These are phyloP conservation scores for Cutaneotrichosporon mucoides DNA, from an alignment of 1,284 basidiomycete species.

Conservation along the genomic window DNA sequence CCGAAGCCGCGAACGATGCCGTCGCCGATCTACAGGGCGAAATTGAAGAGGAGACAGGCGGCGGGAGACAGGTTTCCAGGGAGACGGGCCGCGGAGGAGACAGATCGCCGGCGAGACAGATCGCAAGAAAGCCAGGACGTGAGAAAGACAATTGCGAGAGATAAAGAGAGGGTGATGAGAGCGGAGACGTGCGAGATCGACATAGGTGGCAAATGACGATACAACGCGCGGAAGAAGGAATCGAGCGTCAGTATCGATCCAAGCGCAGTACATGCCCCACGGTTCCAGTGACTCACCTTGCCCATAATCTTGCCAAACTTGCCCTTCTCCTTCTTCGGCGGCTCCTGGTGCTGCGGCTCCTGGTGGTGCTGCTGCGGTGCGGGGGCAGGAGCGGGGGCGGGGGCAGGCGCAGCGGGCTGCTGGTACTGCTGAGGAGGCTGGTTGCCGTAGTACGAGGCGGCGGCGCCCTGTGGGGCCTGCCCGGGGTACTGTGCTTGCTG, in stretches of 20 bases:
- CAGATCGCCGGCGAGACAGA: neutral
- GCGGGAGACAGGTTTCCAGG: too few species aligned
- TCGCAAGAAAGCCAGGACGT: neutral
- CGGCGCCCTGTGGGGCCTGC: too few species aligned
- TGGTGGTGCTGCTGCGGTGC: neutral
- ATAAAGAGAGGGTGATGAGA: too few species aligned
- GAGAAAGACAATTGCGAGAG: neutral
- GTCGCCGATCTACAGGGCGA: slow-evolving; percentile 4
- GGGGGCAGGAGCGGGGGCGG: neutral
- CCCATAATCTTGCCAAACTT: too few species aligned
- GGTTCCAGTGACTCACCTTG: neutral
- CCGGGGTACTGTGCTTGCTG: too few species aligned
- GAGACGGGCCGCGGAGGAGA: neutral
- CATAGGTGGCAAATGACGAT: too few species aligned
- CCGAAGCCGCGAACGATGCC: slow-evolving; percentile 9
- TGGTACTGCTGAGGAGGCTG: neutral
- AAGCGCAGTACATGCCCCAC: neutral
- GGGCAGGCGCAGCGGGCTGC: neutral
- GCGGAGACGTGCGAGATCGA: too few species aligned
- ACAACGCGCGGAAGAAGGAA: neutral
- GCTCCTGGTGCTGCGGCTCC: neutral
- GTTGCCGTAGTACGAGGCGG: too few species aligned
- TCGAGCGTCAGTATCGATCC: neutral
- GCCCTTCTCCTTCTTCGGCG: neutral
- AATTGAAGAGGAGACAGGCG: neutral